Percentiles rank a stretch among this genome's conserved stretches.
Conservation (phyloP, 345 rosid species). For the Streptanthus diversifolius region DNA sequence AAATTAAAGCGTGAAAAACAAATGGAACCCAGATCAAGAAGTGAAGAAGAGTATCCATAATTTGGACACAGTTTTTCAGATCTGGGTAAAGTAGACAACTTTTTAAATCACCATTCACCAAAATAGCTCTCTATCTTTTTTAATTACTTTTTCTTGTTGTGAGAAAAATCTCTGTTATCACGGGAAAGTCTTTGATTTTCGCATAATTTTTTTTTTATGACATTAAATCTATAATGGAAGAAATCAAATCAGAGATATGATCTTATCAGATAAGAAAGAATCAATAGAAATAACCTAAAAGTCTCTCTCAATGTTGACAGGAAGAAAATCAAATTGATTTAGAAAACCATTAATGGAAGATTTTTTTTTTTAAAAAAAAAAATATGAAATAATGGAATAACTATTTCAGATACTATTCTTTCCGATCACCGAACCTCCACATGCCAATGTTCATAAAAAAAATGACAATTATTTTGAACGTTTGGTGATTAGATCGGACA, state of each 20-base stretch:
- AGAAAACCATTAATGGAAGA: background rate
- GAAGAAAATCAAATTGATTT: background rate
- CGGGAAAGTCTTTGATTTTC: conserved; percentile 1
- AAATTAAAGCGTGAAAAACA: conserved; percentile 27
- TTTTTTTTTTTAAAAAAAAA: background rate
- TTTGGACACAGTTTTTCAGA: conserved; percentile 17
- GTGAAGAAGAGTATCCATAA: background rate
- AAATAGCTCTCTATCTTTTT: conserved; percentile 7
- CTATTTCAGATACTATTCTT: background rate
- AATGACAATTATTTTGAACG: background rate
- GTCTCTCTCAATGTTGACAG: conserved; percentile 1
- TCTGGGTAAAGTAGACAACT: conserved; percentile 28
- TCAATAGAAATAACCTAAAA: background rate
- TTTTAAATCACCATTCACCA: conserved; percentile 8
- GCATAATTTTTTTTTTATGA: background rate
- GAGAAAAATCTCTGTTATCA: background rate
- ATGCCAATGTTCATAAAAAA: conserved; percentile 13
- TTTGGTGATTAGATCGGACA: background rate
- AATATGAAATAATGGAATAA: background rate
- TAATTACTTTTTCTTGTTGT: background rate
- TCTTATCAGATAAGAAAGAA: background rate
- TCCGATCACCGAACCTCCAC: conserved; percentile 15
- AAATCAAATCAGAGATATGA: conserved; percentile 10
- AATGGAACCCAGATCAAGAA: conserved; percentile 19
- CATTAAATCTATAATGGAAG: conserved; percentile 8